Base-by-base conservation (phyloP, 2,329 filamentous ascomycete genomes). In the Metarhizium guizhouense region DNA sequence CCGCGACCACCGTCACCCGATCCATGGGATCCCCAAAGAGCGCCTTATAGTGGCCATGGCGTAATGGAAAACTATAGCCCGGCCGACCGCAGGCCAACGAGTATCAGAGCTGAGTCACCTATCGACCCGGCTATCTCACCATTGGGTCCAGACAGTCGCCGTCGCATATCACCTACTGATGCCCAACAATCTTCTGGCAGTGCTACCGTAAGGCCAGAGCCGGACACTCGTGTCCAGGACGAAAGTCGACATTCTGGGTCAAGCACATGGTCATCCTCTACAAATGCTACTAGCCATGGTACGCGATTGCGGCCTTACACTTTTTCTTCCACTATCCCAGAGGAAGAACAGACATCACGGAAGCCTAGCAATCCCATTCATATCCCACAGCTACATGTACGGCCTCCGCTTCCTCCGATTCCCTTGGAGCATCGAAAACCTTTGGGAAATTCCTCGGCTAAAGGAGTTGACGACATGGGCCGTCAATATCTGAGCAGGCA, bases 1-100 rank as follows among this genome's bases (percentile, higher is more conserved):
- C 66, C 68, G 6, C 59, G 62, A n/a, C 74, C 72, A 3, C 73
- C 74, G 10, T 73, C 72, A 6, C 57, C 67, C 11, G 72, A 76
- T 53, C 74, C 75, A 6, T 78, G 75, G 75, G 70, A 76, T 56
- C 61, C 70, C 40, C 64, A 66, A 25, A 56, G 57, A 34, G 58
- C 61, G 18, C 63, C 62, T 18, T 54, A 53, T 16, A 56, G 53
- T n/a, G 57, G 57, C 5, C 63, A 67, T 36, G 59, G 53, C 3
- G 59, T 60, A 2, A 58, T 59, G 36, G 48, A 59, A 18, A 63
- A 61, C 8, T 61, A 65, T 38, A 48, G 51, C 7, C 38, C 40
- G 14, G 61, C 63, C 14, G 59, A 65, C 48, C 61, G 66, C 30
- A 58, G 65, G 25, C 60, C 54, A 16, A 49, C 25, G 5, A 38